Conservation (phyloP, 2,329 filamentous ascomycete species). For the Aspergillus fructus region DNA sequence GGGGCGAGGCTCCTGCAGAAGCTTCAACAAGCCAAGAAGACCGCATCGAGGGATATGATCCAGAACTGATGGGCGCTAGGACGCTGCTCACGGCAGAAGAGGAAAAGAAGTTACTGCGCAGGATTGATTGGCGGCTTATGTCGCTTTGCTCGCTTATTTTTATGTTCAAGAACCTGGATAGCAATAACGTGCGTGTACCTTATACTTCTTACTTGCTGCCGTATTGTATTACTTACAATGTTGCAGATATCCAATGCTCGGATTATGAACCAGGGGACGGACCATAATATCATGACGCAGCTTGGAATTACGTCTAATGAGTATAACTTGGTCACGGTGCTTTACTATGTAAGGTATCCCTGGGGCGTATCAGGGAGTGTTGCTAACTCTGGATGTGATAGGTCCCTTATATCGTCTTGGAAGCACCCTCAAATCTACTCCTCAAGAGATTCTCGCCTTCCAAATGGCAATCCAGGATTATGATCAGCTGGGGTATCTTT, state of each 20-base stretch:
- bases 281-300: conserved; percentile 27
- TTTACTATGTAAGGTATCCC: conserved; percentile 34
- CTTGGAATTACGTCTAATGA: conserved; percentile 31
- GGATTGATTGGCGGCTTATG: conserved; percentile 47
- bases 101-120: conserved; percentile 46
- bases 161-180: conserved; percentile 32
- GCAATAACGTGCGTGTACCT: conserved; percentile 25
- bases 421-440: conserved; percentile 30
- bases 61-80: conserved; percentile 31
- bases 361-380: neutral
- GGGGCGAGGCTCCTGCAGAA: conserved; percentile 18
- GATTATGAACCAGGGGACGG: conserved; percentile 37
- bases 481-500: conserved; percentile 27
- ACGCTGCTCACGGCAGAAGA: conserved; percentile 40
- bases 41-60: conserved; percentile 29
- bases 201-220: neutral
- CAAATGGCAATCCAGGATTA: conserved; percentile 32
- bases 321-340: conserved; percentile 34
- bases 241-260: conserved; percentile 33
- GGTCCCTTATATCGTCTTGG: conserved; percentile 26
- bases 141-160: conserved; percentile 38
- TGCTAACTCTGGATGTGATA: neutral
- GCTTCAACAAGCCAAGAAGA: conserved; percentile 13
- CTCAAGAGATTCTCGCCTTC: conserved; percentile 30
- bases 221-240: conserved; percentile 1